A percentile compares a stretch with the other conserved stretches of the same genome.
Conservation (phyloP, 495 filamentous ascomycete species). For the Glarea lozoyensis region DNA sequence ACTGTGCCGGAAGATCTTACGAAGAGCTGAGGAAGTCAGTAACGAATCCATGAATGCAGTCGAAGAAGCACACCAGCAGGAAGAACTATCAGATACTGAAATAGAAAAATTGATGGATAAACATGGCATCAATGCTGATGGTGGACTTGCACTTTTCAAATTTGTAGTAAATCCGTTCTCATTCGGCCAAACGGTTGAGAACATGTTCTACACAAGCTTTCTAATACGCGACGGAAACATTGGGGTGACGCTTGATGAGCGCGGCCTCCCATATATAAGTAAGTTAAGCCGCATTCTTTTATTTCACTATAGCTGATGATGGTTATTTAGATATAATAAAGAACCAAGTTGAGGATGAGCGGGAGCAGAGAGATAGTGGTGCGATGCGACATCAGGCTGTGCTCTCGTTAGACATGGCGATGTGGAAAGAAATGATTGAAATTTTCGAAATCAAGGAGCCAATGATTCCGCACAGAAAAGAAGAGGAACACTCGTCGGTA, state of each 20-base stretch:
- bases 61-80: slow-evolving; percentile 29
- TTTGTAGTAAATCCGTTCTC: slow-evolving; percentile 83
- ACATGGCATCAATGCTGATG: slow-evolving; percentile 49
- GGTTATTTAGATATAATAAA: slow-evolving; percentile 9
- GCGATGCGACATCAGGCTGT: slow-evolving; percentile 69
- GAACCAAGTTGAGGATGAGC: slow-evolving; percentile 15
- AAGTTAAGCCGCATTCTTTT: slow-evolving; percentile 13
- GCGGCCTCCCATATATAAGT: slow-evolving; percentile 66
- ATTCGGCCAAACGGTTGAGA: slow-evolving; percentile 94
- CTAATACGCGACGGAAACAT: slow-evolving; percentile 78
- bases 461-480: slow-evolving; percentile 77
- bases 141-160: slow-evolving; percentile 64
- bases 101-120: slow-evolving; percentile 38
- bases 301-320: slow-evolving; percentile 1
- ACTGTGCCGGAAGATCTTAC: slow-evolving; percentile 57
- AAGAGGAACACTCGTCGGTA: slow-evolving; percentile 43
- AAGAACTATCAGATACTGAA: slow-evolving; percentile 24
- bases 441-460: slow-evolving; percentile 64
- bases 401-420: slow-evolving; percentile 72
- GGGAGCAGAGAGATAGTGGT: slow-evolving; percentile 21
- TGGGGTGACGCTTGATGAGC: slow-evolving; percentile 52
- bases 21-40: slow-evolving; percentile 30
- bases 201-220: slow-evolving; percentile 95
- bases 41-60: slow-evolving; percentile 30
- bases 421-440: slow-evolving; percentile 68